Evolutionary conservation across 495 filamentous ascomycete species (phyloP).

Genomic region (Penicillium antarcticum): DNA sequence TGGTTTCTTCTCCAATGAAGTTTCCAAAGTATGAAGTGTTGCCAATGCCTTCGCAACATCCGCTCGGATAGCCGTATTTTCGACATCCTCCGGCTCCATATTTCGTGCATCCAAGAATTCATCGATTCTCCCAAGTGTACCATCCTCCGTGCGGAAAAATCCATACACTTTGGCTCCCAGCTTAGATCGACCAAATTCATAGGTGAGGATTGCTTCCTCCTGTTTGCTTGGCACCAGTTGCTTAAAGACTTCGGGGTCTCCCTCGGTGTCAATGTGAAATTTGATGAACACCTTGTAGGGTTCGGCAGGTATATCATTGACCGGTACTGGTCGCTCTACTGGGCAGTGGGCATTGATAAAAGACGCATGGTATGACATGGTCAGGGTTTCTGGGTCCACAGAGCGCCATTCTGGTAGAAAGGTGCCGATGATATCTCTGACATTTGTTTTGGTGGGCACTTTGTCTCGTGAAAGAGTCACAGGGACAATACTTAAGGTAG

Average conservation of each 20-base stretch:
- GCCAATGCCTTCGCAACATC: slow-evolving; percentile 26
- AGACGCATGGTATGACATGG: slow-evolving; percentile 14
- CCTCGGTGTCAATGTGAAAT: slow-evolving; percentile 13
- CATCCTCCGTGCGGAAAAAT: slow-evolving; percentile 26
- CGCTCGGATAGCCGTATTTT: slow-evolving; percentile 24
- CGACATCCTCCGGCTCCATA: slow-evolving; percentile 26
- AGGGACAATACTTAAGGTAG: slow-evolving; percentile 9
- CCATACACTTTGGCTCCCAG: slow-evolving; percentile 28
- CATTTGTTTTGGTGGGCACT: slow-evolving; percentile 15
- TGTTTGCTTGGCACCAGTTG: slow-evolving; percentile 22
- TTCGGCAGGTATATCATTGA: slow-evolving; percentile 6
- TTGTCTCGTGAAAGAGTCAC: slow-evolving; percentile 19
- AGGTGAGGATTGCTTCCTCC: slow-evolving; percentile 24
- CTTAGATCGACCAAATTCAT: slow-evolving; percentile 25
- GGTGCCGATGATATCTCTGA: slow-evolving; percentile 19
- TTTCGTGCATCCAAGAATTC: slow-evolving; percentile 29
- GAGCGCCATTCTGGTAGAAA: slow-evolving; percentile 26
- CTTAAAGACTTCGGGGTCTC: slow-evolving; percentile 22
- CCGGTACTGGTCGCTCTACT: slow-evolving; percentile 20
- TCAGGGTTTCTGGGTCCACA: slow-evolving; percentile 22
- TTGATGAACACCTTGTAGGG: slow-evolving; percentile 27
- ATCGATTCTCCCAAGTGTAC: slow-evolving; percentile 23
- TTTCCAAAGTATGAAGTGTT: slow-evolving; percentile 19
- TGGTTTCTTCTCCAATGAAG: slow-evolving; percentile 15
- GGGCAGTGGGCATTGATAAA: slow-evolving; percentile 24